These are phyloP conservation scores for Aspergillus ruber DNA, from an alignment of 2,329 filamentous ascomycete species.

Conservation along the genomic window DNA sequence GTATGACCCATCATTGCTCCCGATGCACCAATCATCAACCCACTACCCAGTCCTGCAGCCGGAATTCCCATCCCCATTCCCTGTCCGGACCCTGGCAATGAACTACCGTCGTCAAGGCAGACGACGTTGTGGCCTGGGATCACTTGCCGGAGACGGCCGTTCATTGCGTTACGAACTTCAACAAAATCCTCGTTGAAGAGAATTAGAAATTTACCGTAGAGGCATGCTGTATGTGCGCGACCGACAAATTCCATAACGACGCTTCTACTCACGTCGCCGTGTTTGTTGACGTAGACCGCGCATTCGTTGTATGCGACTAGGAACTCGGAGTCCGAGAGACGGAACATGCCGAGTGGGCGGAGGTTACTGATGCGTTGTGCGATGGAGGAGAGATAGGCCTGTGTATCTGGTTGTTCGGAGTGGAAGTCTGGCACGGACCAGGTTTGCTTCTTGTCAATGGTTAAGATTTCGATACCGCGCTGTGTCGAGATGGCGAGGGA, in stretches of 20 bases:
- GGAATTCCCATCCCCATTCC: constrained; percentile 23
- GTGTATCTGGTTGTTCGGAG: constrained; percentile 52
- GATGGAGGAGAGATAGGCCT: constrained; percentile 69
- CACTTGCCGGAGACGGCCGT: constrained; percentile 86
- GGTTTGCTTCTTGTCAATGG: constrained; percentile 91
- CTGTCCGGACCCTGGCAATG: constrained; percentile 26
- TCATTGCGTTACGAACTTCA: constrained; percentile 93
- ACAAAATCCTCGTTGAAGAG: constrained; percentile 96
- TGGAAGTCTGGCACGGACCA: constrained; percentile 83
- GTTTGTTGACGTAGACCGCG: constrained; percentile 96
- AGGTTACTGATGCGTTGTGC: constrained; percentile 75
- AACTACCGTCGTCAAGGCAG: constrained; percentile 73
- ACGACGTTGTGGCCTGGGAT: constrained; percentile 86
- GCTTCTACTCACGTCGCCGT: constrained; percentile 86
- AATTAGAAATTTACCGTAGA: constrained; percentile 85
- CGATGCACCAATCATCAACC: constrained; percentile 11
- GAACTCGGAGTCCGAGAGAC: constrained; percentile 86
- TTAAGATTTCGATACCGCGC: constrained; percentile 91
- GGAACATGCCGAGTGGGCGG: constrained; percentile 90
- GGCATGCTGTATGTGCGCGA: constrained; percentile 75
- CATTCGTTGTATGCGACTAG: constrained; percentile 91
- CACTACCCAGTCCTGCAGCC: constrained; percentile 30
- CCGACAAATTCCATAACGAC: constrained; percentile 99
- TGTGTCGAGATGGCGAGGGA: constrained; percentile 87
- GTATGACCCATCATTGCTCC: constrained; percentile 52